These are phyloP conservation scores for Wallacemonas sp. DNA, from an alignment of 208 protist species.

Conservation along the genomic window DNA sequence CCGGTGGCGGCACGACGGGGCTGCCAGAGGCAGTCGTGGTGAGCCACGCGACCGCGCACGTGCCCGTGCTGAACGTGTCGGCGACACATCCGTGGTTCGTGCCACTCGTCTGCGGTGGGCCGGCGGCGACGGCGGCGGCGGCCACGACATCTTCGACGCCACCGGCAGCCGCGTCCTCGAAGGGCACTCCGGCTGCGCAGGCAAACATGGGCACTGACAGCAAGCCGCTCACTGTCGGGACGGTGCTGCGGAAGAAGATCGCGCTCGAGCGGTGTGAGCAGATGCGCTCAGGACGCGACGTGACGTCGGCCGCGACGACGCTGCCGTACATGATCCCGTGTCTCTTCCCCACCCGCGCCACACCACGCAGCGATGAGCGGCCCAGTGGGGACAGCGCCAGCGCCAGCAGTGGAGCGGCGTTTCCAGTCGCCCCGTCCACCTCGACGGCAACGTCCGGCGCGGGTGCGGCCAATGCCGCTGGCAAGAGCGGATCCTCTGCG, in stretches of 20 bases:
- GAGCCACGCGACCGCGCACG: conserved; percentile 3
- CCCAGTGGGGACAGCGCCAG: not conserved
- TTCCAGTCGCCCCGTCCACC: not conserved
- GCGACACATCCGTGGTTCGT: conserved; percentile 62
- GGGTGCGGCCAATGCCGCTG: no score
- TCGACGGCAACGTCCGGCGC: not conserved
- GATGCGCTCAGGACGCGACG: not conserved
- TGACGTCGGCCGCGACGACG: not conserved
- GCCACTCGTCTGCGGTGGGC: conserved; percentile 36
- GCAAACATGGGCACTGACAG: not conserved
- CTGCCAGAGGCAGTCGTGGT: conserved; percentile 20
- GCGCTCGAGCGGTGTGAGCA: conserved; percentile 33
- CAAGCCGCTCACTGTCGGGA: conserved; percentile 20
- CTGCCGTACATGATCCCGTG: conserved; percentile 12
- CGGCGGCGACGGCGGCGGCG: not conserved
- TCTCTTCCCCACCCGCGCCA: not conserved
- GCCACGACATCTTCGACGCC: no score
- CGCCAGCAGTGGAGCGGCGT: not conserved
- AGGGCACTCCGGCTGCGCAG: no score
- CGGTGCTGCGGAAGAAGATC: conserved; percentile 53
- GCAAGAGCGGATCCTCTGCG: no score
- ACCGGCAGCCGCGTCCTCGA: no score
- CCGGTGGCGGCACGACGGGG: conserved; percentile 21
- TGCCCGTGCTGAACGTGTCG: conserved; percentile 61
- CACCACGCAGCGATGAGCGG: not conserved